Conservation (phyloP, 805 yeast species). For the Saccharomycopsis javanensis region DNA sequence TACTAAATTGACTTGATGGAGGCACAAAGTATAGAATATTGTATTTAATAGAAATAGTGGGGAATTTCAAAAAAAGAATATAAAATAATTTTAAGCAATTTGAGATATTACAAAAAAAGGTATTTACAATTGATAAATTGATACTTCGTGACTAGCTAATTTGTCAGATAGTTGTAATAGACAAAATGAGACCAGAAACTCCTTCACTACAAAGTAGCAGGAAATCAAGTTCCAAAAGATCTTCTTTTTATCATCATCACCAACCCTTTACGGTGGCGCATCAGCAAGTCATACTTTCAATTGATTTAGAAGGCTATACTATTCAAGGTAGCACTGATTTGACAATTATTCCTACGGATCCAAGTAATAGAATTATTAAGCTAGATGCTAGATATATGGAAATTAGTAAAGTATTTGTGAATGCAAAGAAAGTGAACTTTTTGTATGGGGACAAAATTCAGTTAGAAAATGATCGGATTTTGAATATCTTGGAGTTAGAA, state of each 20-base stretch:
- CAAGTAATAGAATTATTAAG: conserved; percentile 45
- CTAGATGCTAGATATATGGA: conserved; percentile 75
- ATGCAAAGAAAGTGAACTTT: conserved; percentile 47
- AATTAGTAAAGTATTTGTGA: conserved; percentile 56
- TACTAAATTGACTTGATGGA: not conserved
- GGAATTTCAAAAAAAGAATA: no score
- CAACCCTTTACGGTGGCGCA: conserved; percentile 68
- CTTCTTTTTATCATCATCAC: conserved; percentile 13
- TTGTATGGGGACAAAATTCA: conserved; percentile 45
- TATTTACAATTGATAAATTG: no score
- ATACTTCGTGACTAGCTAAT: not conserved
- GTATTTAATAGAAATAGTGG: no score
- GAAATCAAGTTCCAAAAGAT: not conserved
- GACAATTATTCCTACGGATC: conserved; percentile 62
- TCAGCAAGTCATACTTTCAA: conserved; percentile 72
- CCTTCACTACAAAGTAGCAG: conserved; percentile 1
- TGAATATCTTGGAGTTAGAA: conserved; percentile 20
- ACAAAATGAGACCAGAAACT: conserved; percentile 1
- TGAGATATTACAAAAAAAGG: no score
- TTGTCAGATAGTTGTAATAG: not conserved
- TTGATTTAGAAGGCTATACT: conserved; percentile 54
- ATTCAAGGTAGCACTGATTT: conserved; percentile 74
- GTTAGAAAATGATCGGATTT: conserved; percentile 29
- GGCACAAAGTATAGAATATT: no score
- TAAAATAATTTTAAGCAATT: no score